Conservation (phyloP, 2,329 filamentous ascomycete species). For the Penicillium janthinellum region DNA sequence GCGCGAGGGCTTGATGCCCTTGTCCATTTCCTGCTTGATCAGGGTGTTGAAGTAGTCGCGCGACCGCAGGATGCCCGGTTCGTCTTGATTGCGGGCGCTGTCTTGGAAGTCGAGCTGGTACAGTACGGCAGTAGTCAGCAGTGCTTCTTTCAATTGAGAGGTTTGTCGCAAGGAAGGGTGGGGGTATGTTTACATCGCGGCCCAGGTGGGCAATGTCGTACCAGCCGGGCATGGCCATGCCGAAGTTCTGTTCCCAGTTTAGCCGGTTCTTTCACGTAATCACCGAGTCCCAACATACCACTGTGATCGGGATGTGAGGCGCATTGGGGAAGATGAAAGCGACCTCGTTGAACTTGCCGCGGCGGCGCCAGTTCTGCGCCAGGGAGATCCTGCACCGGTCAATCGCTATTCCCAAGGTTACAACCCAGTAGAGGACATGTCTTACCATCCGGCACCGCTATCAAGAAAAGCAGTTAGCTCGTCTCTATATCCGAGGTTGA, state of each 20-base stretch:
- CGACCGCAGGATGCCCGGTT: slow-evolving; percentile 71
- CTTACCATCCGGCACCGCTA: slow-evolving; percentile 54
- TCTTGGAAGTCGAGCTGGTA: slow-evolving; percentile 46
- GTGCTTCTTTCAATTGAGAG: not conserved
- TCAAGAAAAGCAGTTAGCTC: not conserved
- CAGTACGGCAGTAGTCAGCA: not conserved
- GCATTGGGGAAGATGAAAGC: slow-evolving; percentile 95
- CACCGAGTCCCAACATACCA: slow-evolving; percentile 54
- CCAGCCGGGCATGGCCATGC: slow-evolving; percentile 76
- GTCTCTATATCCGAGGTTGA: not conserved
- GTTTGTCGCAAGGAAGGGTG: not conserved
- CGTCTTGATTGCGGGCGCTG: slow-evolving; percentile 50
- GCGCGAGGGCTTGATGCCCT: slow-evolving; percentile 77
- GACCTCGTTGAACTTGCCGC: slow-evolving; percentile 81
- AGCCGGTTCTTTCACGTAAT: not conserved
- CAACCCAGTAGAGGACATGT: not conserved
- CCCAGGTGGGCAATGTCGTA: slow-evolving; percentile 52
- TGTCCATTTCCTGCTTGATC: slow-evolving; percentile 76
- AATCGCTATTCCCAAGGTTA: not conserved
- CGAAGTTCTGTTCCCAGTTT: slow-evolving; percentile 60
- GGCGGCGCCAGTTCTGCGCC: slow-evolving; percentile 82
- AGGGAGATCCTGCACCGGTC: slow-evolving; percentile 61
- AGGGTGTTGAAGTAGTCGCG: slow-evolving; percentile 76
- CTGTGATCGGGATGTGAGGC: slow-evolving; percentile 81
- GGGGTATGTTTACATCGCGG: slow-evolving; percentile 38